A percentile compares a stretch with the other conserved stretches of the same genome.
Evolutionary conservation across 768 basidiomycete genomes (phyloP).

Genomic region (Rhizopogon rudus): DNA sequence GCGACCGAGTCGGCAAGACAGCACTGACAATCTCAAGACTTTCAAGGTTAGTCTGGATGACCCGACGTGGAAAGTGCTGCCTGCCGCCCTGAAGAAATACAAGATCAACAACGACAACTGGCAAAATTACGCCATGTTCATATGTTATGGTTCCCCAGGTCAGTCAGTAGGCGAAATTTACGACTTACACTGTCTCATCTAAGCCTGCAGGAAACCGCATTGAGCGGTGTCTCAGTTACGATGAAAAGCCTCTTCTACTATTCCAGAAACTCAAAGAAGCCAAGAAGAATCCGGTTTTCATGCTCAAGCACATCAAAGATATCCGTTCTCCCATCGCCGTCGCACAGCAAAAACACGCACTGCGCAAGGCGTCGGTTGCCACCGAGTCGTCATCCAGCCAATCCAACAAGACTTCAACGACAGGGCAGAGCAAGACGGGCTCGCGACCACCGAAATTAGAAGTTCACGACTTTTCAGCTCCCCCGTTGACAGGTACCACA

Average conservation of each 20-base stretch:
- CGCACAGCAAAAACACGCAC: constrained; percentile 93
- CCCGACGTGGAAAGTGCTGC: constrained; percentile 97
- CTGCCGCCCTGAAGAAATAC: constrained; percentile 97
- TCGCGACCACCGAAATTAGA: constrained; percentile 66
- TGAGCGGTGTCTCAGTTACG: constrained; percentile 94
- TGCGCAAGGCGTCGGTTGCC: constrained; percentile 64
- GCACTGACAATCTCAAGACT: constrained; percentile 74
- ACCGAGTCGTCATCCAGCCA: constrained; percentile 20
- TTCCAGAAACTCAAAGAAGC: constrained; percentile 98
- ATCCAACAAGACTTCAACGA: constrained; percentile 19
- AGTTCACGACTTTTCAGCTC: constrained; percentile 54
- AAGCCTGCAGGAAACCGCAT: constrained; percentile 54
- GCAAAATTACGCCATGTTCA: constrained; percentile 99
- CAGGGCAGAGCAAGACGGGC: constrained; percentile 27
- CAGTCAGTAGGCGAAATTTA: constrained; percentile 37
- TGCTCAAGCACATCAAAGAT: constrained; percentile 92
- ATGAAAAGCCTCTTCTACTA: constrained; percentile 94
- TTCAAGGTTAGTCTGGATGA: constrained; percentile 98
- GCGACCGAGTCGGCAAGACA: constrained; percentile 53
- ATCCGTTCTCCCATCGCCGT: constrained; percentile 97
- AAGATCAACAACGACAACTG: constrained; percentile 98
- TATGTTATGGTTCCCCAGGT: constrained; percentile 94
- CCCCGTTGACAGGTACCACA: constrained; percentile 54
- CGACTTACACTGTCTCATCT: background rate
- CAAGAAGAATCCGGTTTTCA: constrained; percentile 98